Conservation (phyloP, 78 protist genomes). For the Creolimax fragrantissima region DNA sequence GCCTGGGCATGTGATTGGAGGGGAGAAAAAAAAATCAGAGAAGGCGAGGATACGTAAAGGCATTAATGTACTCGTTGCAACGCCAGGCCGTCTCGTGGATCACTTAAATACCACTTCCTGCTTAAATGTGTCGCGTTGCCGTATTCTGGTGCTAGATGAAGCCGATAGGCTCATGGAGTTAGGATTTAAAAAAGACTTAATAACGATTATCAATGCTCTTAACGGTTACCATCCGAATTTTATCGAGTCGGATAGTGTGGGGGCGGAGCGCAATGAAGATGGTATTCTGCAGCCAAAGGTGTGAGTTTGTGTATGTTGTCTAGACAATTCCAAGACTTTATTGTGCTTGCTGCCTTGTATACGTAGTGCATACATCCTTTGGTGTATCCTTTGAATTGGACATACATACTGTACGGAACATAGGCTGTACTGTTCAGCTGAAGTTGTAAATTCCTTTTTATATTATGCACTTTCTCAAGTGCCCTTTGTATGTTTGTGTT, state of each 20-base stretch:
- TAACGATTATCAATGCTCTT: neutral
- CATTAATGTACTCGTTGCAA: conserved; percentile 53
- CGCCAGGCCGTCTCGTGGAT: conserved; percentile 78
- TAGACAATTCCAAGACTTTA: too few species aligned
- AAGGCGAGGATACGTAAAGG: conserved; percentile 38
- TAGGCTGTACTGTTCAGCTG: too few species aligned
- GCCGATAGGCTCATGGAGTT: conserved; percentile 60
- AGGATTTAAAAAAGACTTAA: conserved; percentile 19
- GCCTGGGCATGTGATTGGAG: conserved; percentile 63
- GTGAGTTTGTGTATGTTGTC: too few species aligned
- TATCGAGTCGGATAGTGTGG: neutral
- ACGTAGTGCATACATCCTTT: too few species aligned
- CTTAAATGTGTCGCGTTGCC: neutral
- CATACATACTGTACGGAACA: too few species aligned
- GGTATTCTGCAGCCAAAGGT: neutral
- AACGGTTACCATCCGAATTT: neutral
- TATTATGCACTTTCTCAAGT: too few species aligned
- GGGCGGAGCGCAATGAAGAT: neutral
- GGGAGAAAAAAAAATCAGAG: conserved; percentile 61
- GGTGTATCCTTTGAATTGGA: too few species aligned
- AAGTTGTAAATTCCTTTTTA: too few species aligned
- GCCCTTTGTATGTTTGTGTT: too few species aligned
- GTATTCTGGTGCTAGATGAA: conserved; percentile 68
- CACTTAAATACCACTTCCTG: conserved; percentile 50
- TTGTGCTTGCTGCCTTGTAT: too few species aligned